Evolutionary conservation across 225 moss, liverwort and hornwort genomes (phyloP), one percentile per base, ranked within the genome.

Genomic region (Bryum argenteum): DNA sequence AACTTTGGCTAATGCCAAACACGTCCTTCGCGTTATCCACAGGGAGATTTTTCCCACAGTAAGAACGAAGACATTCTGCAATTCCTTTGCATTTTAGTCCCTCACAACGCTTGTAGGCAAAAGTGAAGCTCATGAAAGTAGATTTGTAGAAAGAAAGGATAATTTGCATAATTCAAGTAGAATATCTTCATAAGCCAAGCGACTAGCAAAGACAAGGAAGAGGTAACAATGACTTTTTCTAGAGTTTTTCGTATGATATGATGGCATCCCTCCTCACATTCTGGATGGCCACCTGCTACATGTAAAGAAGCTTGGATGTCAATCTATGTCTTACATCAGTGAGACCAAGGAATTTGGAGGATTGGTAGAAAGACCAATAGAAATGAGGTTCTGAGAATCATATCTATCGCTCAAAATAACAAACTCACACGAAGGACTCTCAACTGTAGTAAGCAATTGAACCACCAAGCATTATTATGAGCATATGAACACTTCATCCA

Each of bases 181-280:
- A n/a, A n/a, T n/a, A 33, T 33, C 2, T 33, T 33, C 33, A 33
- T 6, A 6, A 33, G 33, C 33, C 40, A 16, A 41, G 45, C 2
- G 54, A 16, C 44, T 39, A 67, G 63, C 58, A 67, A 7, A 40
- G 44, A 59, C 11, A 55, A 10, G 21, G n/a, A n/a, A 37, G 55
- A 59, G 67, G 43, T 13, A 71, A 67, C 40, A 16, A 22, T 65
- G 38, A 84, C 83, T 94, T 98, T 98, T 81, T 94, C 91, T n/a
- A n/a, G 60, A 98, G 83, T 76, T 94, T 98, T 63, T 98, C 94
- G 69, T 87, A 92, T 3, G 91, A 80, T 66, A 92, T 98, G 60
- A 94, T 91, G 15, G 91, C 88, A 80, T 98, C 98, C 77, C 98
- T 88, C 82, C 98, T 89, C 67, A 98, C 98, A 26, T 98, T 98